Conservation (phyloP, 2,329 filamentous ascomycete species). For the Verticillium dahliae region DNA sequence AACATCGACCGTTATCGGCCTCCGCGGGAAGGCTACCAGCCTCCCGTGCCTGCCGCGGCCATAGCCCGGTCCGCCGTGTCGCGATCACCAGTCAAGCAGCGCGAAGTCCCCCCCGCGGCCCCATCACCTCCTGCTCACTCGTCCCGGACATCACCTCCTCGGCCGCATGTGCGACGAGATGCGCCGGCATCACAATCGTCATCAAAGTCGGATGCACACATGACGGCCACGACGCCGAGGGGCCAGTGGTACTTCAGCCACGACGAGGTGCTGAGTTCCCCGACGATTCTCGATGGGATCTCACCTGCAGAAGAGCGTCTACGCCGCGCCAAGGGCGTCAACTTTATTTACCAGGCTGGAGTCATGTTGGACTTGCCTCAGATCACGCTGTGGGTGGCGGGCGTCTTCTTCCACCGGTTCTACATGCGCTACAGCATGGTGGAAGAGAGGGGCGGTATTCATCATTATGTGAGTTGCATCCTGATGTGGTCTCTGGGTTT, state of each 20-base stretch:
- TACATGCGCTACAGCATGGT: constrained; percentile 86
- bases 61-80: constrained; percentile 35
- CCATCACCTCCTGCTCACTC: constrained; percentile 54
- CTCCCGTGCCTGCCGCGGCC: constrained; percentile 36
- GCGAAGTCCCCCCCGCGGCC: constrained; percentile 53
- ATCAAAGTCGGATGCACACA: constrained; percentile 5
- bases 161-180: constrained; percentile 34
- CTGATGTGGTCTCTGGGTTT: background rate
- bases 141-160: constrained; percentile 48
- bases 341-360: constrained; percentile 93
- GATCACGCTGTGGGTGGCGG: constrained; percentile 84
- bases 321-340: constrained; percentile 82
- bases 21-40: constrained; percentile 50
- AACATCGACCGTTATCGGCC: constrained; percentile 55
- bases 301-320: constrained; percentile 69
- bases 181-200: constrained; percentile 32
- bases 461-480: constrained; percentile 71
- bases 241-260: constrained; percentile 86
- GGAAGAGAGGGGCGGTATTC: constrained; percentile 67
- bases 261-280: constrained; percentile 74
- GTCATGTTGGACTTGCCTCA: constrained; percentile 89
- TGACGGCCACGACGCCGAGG: constrained; percentile 21
- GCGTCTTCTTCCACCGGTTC: constrained; percentile 92
- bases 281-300: constrained; percentile 80
- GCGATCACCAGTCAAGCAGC: constrained; percentile 42